Percentiles rank a stretch among this genome's conserved stretches.
These are phyloP conservation scores for Chalciporus pseudorubinellus DNA, from an alignment of 768 basidiomycete species.

Conservation along the genomic window DNA sequence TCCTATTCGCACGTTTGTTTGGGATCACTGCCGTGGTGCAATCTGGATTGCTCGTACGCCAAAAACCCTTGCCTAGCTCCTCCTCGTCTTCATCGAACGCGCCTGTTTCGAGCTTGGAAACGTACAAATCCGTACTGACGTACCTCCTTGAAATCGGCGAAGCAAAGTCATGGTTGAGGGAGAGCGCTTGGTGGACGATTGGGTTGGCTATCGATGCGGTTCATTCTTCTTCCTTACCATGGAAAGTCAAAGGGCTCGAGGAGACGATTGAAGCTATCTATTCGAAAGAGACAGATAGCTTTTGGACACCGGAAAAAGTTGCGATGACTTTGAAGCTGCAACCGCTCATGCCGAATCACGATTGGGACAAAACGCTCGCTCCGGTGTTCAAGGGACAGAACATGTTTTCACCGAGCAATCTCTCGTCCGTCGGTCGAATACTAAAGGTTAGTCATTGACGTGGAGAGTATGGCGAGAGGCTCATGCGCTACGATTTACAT, in stretches of 20 bases:
- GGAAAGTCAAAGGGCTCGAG: slow-evolving; percentile 67
- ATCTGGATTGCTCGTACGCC: slow-evolving; percentile 75
- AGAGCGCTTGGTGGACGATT: slow-evolving; percentile 88
- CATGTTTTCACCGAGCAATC: slow-evolving; percentile 68
- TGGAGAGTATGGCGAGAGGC: slow-evolving; percentile 1
- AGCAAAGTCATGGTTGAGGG: slow-evolving; percentile 86
- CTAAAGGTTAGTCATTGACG: slow-evolving; percentile 60
- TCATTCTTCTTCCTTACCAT: slow-evolving; percentile 55
- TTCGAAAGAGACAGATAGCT: slow-evolving; percentile 8
- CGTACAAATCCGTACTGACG: slow-evolving; percentile 56
- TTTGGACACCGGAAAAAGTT: slow-evolving; percentile 88
- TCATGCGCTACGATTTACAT: slow-evolving; percentile 3
- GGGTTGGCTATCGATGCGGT: slow-evolving; percentile 61
- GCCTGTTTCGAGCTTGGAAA: slow-evolving; percentile 52
- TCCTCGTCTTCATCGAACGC: slow-evolving; percentile 55
- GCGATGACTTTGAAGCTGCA: slow-evolving; percentile 77
- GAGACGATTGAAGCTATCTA: slow-evolving; percentile 52
- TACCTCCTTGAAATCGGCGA: slow-evolving; percentile 70
- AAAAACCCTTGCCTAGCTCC: slow-evolving; percentile 50
- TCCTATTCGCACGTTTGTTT: slow-evolving; percentile 89
- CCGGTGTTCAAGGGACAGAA: slow-evolving; percentile 78
- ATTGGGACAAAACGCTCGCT: slow-evolving; percentile 63
- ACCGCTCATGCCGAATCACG: slow-evolving; percentile 50
- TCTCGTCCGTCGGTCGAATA: slow-evolving; percentile 69
- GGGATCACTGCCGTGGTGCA: slow-evolving; percentile 83